phyloP scores from a whole-genome alignment of 768 basidiomycete species.

The Antrodiella citrinella region DNA sequence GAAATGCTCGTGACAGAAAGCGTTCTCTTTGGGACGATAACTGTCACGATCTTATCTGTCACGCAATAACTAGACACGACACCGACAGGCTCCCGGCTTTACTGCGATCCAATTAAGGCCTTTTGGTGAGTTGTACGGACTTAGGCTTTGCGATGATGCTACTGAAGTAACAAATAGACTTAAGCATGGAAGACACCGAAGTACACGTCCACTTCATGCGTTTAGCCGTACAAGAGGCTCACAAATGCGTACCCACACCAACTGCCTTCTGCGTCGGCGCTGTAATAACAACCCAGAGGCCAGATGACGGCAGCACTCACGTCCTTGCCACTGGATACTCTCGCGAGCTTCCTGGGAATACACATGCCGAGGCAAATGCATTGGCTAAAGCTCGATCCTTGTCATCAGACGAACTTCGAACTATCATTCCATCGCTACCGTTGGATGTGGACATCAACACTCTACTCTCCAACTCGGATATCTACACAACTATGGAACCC shows the following conservation, averaged over 20 bases:
- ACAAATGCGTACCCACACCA: conserved; percentile 56
- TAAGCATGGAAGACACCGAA: no score
- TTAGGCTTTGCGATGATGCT: no score
- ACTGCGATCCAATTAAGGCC: no score
- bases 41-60: no score
- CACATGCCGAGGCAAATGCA: conserved; percentile 96
- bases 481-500: conserved; percentile 95
- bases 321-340: conserved; percentile 80
- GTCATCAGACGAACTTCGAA: conserved; percentile 26
- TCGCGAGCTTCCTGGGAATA: conserved; percentile 87
- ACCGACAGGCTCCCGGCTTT: no score
- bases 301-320: conserved; percentile 32
- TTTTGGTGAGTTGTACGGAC: no score
- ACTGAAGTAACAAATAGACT: no score
- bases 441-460: conserved; percentile 30
- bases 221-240: conserved; percentile 63
- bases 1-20: conserved; percentile 7
- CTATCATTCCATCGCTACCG: conserved; percentile 36
- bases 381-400: conserved; percentile 59
- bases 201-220: conserved; percentile 40
- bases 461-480: conserved; percentile 54
- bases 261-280: conserved; percentile 93
- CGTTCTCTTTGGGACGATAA: conserved; percentile 1
- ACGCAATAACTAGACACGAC: no score
- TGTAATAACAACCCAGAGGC: conserved; percentile 48